Evolutionary conservation across 2,329 filamentous ascomycete genomes (phyloP).

Genomic region (Aspergillus aculeatinus): DNA sequence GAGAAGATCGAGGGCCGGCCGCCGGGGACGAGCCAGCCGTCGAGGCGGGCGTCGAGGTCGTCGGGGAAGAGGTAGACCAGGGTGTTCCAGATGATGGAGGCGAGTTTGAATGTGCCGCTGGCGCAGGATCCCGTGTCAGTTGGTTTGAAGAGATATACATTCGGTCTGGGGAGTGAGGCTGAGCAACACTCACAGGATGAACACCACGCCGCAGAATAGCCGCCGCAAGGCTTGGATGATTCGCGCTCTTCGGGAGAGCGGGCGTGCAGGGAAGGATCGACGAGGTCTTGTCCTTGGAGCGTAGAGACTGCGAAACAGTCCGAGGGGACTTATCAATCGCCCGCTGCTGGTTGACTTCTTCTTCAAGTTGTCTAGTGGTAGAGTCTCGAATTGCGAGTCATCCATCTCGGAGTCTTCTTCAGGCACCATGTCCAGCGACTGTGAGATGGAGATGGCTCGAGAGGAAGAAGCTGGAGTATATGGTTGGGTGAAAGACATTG

Average conservation of each 20-base stretch:
- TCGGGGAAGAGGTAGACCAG: constrained; percentile 8
- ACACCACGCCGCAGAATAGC: constrained; percentile 1
- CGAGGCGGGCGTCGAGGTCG: constrained; percentile 8
- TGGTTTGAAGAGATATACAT: not conserved
- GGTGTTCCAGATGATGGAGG: constrained; percentile 1
- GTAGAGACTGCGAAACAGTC: not conserved
- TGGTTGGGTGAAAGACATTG: too few relatives aligned
- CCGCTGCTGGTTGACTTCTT: not conserved
- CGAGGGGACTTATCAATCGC: not conserved
- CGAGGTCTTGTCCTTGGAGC: not conserved
- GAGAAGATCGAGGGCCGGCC: constrained; percentile 11
- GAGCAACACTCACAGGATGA: not conserved
- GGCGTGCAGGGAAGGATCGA: not conserved
- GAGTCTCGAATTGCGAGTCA: not conserved
- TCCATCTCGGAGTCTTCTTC: not conserved
- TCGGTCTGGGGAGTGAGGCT: too few relatives aligned
- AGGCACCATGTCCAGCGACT: not conserved
- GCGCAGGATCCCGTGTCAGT: too few relatives aligned
- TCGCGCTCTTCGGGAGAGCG: not conserved
- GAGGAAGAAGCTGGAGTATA: not conserved
- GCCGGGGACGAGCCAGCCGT: constrained; percentile 9
- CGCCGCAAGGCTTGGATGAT: not conserved
- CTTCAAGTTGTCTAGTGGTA: not conserved
- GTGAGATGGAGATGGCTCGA: not conserved
- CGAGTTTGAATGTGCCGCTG: constrained; percentile 5